Evolutionary conservation across 306 rosid species (phyloP).

Genomic region (Rosa lucieae): DNA sequence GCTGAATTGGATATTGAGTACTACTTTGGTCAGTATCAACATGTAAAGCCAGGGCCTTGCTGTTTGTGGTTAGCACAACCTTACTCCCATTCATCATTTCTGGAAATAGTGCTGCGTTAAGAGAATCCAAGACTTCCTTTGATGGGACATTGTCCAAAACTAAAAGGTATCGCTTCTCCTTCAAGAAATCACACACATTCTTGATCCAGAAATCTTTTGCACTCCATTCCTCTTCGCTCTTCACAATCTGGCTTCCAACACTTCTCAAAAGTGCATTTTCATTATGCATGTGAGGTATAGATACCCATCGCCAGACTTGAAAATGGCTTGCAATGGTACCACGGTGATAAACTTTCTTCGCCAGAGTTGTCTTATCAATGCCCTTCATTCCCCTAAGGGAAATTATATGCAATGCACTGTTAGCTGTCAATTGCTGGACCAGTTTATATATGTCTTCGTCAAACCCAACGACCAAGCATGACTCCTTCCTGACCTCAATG

Average conservation of each 20-base stretch:
- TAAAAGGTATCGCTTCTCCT: background rate
- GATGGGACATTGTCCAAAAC: slow-evolving; percentile 7
- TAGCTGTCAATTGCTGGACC: background rate
- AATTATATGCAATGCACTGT: background rate
- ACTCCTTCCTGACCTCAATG: background rate
- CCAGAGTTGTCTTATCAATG: slow-evolving; percentile 26
- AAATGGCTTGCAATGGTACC: background rate
- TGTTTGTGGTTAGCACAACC: slow-evolving; percentile 11
- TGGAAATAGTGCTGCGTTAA: background rate
- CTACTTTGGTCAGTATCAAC: background rate
- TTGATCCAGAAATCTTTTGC: background rate
- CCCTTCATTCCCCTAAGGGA: slow-evolving; percentile 26
- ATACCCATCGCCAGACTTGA: background rate
- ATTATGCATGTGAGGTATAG: background rate
- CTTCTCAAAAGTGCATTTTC: background rate
- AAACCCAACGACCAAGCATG: slow-evolving; percentile 18
- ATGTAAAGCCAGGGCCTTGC: background rate
- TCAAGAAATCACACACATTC: slow-evolving; percentile 14
- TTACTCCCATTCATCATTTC: background rate
- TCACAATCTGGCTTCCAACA: slow-evolving; percentile 17
- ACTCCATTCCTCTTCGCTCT: slow-evolving; percentile 8
- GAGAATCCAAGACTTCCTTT: background rate
- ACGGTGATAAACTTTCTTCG: background rate
- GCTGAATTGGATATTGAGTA: background rate
- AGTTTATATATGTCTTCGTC: slow-evolving; percentile 13